phyloP scores from a whole-genome alignment of 2,329 filamentous ascomycete genomes.

The Exserohilum turcica region DNA sequence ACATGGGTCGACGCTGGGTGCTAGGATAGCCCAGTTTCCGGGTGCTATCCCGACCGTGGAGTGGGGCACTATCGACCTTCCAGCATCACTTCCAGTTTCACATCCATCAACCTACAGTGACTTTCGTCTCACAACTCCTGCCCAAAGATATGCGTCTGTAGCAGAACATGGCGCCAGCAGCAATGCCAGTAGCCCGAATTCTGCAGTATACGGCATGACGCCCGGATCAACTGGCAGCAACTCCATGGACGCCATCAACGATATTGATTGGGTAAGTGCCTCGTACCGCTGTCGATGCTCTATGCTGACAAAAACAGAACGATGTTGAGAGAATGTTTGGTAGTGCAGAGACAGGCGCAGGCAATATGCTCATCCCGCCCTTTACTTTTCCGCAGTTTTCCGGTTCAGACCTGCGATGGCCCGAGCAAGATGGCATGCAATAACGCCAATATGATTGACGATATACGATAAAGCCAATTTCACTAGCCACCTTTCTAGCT shows the following conservation, averaged over 20 bases:
- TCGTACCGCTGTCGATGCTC: background rate
- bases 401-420: conserved; percentile 31
- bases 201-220: conserved; percentile 1
- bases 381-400: conserved; percentile 43
- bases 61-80: conserved; percentile 33
- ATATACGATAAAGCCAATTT: background rate
- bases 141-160: background rate
- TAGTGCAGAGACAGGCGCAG: conserved; percentile 32
- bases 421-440: background rate
- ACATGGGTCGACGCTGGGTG: conserved; percentile 3
- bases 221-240: conserved; percentile 17
- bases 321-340: conserved; percentile 56
- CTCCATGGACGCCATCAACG: conserved; percentile 46
- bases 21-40: conserved; percentile 17
- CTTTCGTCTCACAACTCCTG: background rate
- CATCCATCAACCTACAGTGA: conserved; percentile 8
- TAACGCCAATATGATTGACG: background rate
- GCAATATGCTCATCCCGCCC: conserved; percentile 42
- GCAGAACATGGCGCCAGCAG: background rate
- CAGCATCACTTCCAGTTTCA: conserved; percentile 4
- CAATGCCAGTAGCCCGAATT: conserved; percentile 9
- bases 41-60: conserved; percentile 33
- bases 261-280: conserved; percentile 69
- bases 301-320: conserved; percentile 40
- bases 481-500: background rate